Evolutionary conservation across 2,329 filamentous ascomycete genomes (phyloP), one percentile per base, ranked within the genome.

Genomic region (Colletotrichum sp.): DNA sequence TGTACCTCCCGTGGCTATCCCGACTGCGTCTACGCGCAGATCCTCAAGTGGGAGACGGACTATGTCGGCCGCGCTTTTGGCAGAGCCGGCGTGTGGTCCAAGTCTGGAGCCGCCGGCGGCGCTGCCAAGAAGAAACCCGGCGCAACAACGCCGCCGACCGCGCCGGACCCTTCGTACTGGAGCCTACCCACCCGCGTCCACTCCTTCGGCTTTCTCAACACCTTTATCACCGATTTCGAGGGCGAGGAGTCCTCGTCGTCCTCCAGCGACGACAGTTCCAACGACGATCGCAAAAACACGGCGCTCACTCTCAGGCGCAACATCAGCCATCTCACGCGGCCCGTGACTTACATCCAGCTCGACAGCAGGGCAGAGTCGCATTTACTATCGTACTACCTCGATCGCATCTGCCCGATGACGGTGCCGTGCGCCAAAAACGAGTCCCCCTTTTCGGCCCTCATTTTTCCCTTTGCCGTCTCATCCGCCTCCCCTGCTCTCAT

Each of bases 11-110:
- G 78, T 28, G 78, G 78, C 34, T 72, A 79, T 62, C 21, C 70
- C 6, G 78, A 79, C 72, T 80, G 79, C 64, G 64, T 64, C 16
- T 76, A 76, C 44, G 63, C 34, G 30, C 73, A 65, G 30, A 49
- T 73, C 44, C 73, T 76, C n/a, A 83, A 83, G 75, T 83, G 82
- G 81, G 81, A 83, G 39, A 64, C 79, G 0, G 82, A 83, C 69
- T 83, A 81, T 52, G 72, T 78, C 8, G 82, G 82, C 0, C 60
- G 80, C 4, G 82, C 82, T 9, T 83, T 83, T 77, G 82, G 82
- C 5, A 39, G 82, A 30, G 78, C 80, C 28, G 82, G 82, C 5
- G 80, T 82, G 15, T 83, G 81, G 82, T 72, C 78, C 6, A 83
- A 81, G 21, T 76, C 73, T 10, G 70, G 73, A n/a, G 21, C 32